A percentile compares a stretch with the other conserved stretches of the same genome.
phyloP scores from a whole-genome alignment of 331 rosid species.

The Acacia pycnantha region DNA sequence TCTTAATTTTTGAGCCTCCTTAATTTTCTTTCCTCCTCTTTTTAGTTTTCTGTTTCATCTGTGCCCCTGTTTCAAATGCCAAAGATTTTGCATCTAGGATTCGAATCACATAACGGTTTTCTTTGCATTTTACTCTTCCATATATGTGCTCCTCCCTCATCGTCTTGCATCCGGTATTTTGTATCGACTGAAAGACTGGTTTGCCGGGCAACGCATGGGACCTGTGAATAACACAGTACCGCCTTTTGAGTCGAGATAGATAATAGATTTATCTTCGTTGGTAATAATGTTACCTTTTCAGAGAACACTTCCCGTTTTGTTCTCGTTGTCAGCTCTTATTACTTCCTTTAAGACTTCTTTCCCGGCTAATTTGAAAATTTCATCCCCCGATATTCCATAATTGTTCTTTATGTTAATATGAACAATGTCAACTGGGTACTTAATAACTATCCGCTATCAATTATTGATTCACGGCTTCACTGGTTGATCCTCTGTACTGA shows the following conservation, averaged over 20 bases:
- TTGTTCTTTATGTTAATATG: not conserved
- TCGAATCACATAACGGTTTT: slow-evolving; percentile 25
- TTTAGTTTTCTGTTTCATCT: not conserved
- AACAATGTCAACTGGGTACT: not conserved
- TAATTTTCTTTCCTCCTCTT: not conserved
- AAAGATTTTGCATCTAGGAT: slow-evolving; percentile 12
- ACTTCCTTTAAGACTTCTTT: not conserved
- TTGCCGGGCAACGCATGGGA: not conserved
- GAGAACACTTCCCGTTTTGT: not conserved
- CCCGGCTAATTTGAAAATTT: not conserved
- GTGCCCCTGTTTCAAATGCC: not conserved
- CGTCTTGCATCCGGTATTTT: not conserved
- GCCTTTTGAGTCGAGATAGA: not conserved
- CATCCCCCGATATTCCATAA: too few species aligned
- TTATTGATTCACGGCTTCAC: not conserved
- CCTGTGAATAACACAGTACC: not conserved
- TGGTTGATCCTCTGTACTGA: slow-evolving; percentile 23
- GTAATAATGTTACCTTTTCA: not conserved
- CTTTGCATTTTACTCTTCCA: slow-evolving; percentile 7
- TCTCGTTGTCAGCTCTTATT: not conserved
- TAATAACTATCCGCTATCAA: not conserved
- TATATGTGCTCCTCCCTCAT: slow-evolving; percentile 25
- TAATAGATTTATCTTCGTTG: not conserved
- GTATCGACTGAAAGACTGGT: not conserved
- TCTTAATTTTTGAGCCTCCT: slow-evolving; percentile 14